Evolutionary conservation across 768 basidiomycete species (phyloP).

Genomic region (Tricholoma flavovirens): DNA sequence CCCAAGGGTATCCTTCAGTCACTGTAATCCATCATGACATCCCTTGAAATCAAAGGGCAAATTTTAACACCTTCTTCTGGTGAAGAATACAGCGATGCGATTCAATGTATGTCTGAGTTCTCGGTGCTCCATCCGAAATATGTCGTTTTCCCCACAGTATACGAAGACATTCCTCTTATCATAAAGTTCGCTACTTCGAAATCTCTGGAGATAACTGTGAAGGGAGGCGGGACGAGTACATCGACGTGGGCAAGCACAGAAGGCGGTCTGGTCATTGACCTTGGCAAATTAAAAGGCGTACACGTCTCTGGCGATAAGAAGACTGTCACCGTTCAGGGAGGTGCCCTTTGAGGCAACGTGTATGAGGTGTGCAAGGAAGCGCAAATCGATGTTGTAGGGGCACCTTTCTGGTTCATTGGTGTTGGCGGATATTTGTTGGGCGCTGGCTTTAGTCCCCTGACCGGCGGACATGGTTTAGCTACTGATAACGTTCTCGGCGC

Average conservation of each 20-base stretch:
- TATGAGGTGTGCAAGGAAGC: constrained; percentile 8
- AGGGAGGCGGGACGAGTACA: constrained; percentile 11
- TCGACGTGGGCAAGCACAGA: constrained; percentile 9
- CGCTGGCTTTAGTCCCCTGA: constrained; percentile 9
- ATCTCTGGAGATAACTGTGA: constrained; percentile 13
- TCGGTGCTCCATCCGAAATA: constrained; percentile 3
- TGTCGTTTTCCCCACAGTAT: constrained; percentile 1
- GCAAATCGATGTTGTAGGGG: constrained; percentile 12
- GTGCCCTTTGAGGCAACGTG: constrained; percentile 14
- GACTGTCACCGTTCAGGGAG: constrained; percentile 10
- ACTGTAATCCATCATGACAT: neutral
- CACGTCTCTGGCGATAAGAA: constrained; percentile 6
- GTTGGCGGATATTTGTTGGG: constrained; percentile 10
- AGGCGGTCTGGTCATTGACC: constrained; percentile 15
- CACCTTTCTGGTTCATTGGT: constrained; percentile 9
- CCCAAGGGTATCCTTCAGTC: neutral
- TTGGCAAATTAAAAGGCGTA: constrained; percentile 5
- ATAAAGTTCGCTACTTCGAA: constrained; percentile 6
- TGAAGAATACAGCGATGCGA: neutral
- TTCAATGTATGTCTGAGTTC: neutral
- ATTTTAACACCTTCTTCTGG: neutral
- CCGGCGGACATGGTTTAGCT: constrained; percentile 7
- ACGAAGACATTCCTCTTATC: constrained; percentile 3
- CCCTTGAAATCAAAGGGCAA: neutral
- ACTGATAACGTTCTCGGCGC: constrained; percentile 17